Evolutionary conservation across 352 stramenopile genomes (phyloP), one percentile per base, ranked within the genome.

Genomic region (Pythium aquatile): DNA sequence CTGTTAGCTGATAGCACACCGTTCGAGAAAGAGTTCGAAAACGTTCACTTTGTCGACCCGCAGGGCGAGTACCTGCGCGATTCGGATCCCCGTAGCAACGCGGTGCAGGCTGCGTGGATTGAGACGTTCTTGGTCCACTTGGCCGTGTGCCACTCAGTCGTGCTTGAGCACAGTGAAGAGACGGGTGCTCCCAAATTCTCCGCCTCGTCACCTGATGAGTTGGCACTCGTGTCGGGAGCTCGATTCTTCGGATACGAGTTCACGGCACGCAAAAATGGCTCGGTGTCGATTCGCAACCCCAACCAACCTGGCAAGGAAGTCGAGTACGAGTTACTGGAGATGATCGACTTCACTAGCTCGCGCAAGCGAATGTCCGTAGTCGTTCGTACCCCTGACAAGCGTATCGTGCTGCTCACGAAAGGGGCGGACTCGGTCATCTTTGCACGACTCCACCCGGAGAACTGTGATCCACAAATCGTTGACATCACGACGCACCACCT

Each of bases 361-460:
- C 81, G 97, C 30, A 99, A 99, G 77, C 81, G 98, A 55, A 99
- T 99, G 97, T 99, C 94, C 5, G 96, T 99, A 20, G 73, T 99
- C n/a, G 85, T 99, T 13, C 79, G 94, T 40, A 86, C 81, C 0
- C 78, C 79, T 0, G 82, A 90, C 46, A 78, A 80, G 44, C 76
- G 79, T 9, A 68, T 94, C 2, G 58, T 93, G 67, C 52, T 94
- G 61, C 68, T 94, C 16, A 92, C 82, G 1, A 97, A 97, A 56
- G 90, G 90, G 9, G 86, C 88, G 1, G 88, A 97, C 64, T 87
- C 85, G 2, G 84, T 96, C 17, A 87, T 93, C 47, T 94, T 91
- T 54, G 81, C 81, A 3, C 75, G 83, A 0, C 30, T 94, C 5
- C 61, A 86, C 46, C 35, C 54, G n/a, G 58, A 64, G 2, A 77